Conservation (phyloP, 2,329 filamentous ascomycete genomes). For the Helotiales sp. region DNA sequence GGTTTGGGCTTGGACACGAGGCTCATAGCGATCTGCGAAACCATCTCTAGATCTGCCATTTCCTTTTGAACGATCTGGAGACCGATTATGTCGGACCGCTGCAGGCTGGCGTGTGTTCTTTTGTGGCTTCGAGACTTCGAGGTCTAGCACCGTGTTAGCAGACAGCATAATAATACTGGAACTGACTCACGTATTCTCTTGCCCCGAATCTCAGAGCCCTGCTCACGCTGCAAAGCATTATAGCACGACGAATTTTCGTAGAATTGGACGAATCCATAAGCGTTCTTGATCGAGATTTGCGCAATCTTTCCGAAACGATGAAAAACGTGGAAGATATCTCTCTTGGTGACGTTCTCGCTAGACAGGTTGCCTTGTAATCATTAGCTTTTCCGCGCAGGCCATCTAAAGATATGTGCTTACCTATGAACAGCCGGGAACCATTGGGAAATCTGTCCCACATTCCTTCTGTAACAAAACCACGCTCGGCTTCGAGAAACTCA, state of each 20-base stretch:
- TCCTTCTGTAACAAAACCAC: constrained; percentile 73
- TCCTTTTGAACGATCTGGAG: constrained; percentile 56
- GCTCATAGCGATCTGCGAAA: constrained; percentile 44
- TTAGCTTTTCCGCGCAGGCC: constrained; percentile 29
- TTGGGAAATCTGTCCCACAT: constrained; percentile 80
- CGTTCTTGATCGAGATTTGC: constrained; percentile 94
- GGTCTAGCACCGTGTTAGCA: constrained; percentile 55
- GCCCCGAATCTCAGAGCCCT: constrained; percentile 81
- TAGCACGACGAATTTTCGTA: constrained; percentile 73
- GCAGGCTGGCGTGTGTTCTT: constrained; percentile 67
- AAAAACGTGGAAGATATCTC: constrained; percentile 91
- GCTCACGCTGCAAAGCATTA: constrained; percentile 72
- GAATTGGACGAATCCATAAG: constrained; percentile 96
- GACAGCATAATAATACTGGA: not conserved
- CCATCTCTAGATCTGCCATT: constrained; percentile 42
- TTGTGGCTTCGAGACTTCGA: constrained; percentile 87
- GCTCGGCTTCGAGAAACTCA: constrained; percentile 70
- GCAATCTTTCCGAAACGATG: constrained; percentile 82
- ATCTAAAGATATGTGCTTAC: constrained; percentile 46
- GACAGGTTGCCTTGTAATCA: constrained; percentile 74
- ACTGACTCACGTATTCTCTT: constrained; percentile 80
- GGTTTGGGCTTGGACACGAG: constrained; percentile 29
- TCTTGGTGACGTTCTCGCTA: constrained; percentile 89
- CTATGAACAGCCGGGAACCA: constrained; percentile 78
- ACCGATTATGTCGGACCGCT: constrained; percentile 48